Conservation (phyloP, 768 basidiomycete species). For the Tulasnella sp. region DNA sequence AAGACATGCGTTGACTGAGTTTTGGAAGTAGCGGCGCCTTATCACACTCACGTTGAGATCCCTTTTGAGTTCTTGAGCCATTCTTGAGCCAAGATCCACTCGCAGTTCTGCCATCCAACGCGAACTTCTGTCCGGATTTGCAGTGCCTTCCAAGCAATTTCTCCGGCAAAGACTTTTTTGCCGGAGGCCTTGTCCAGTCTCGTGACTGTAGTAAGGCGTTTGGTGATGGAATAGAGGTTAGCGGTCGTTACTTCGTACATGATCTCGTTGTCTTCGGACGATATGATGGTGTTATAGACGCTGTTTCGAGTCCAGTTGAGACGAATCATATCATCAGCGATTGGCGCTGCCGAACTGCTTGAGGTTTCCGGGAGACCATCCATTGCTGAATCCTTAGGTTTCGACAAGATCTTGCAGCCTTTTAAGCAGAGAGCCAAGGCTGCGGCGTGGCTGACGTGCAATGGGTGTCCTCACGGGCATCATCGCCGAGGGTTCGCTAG, state of each 20-base stretch:
- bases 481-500: not conserved
- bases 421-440: not conserved
- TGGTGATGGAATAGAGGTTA: not conserved
- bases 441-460: not conserved
- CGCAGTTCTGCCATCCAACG: slow-evolving; percentile 14
- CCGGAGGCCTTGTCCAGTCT: not conserved
- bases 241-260: slow-evolving; percentile 24
- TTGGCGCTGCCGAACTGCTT: not conserved
- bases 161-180: slow-evolving; percentile 5
- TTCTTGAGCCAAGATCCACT: slow-evolving; percentile 1
- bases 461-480: not conserved
- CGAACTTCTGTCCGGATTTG: not conserved
- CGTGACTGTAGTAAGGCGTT: slow-evolving; percentile 9
- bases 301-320: slow-evolving; percentile 8
- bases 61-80: slow-evolving; percentile 10
- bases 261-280: slow-evolving; percentile 1
- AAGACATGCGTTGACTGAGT: not conserved
- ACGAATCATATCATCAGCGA: not conserved
- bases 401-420: not conserved
- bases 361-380: not conserved
- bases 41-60: not conserved
- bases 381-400: not conserved
- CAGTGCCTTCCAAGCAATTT: slow-evolving; percentile 19
- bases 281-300: slow-evolving; percentile 18
- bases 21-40: no score